phyloP scores from a whole-genome alignment of 2,329 filamentous ascomycete species.

The Nigrospora oryzae region DNA sequence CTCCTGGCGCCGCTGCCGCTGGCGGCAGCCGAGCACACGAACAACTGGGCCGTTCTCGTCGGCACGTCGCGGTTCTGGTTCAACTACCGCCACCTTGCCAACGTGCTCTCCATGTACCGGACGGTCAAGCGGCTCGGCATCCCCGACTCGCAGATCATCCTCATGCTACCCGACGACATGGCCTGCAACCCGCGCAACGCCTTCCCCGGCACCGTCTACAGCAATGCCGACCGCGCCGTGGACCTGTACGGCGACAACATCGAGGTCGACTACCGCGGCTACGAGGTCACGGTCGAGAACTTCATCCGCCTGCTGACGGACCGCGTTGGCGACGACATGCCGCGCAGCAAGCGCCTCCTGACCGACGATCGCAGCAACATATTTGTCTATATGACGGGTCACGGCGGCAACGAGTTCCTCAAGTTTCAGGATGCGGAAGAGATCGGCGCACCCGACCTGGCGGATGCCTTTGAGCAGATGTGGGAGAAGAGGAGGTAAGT shows the following conservation, averaged over 20 bases:
- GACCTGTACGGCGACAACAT: constrained; percentile 98
- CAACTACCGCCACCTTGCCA: constrained; percentile 97
- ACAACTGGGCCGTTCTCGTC: constrained; percentile 98
- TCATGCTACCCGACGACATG: constrained; percentile 99
- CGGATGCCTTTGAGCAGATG: constrained; percentile 98
- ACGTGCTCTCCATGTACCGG: constrained; percentile 93
- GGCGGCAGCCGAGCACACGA: constrained; percentile 70
- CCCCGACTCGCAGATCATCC: constrained; percentile 96
- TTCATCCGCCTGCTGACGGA: constrained; percentile 95
- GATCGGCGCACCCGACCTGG: constrained; percentile 91
- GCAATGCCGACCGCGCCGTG: constrained; percentile 90
- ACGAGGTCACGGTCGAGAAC: constrained; percentile 98
- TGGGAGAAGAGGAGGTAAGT: constrained; percentile 98
- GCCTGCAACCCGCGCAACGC: constrained; percentile 98
- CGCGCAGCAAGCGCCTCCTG: constrained; percentile 83
- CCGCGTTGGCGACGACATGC: constrained; percentile 88
- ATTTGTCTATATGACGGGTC: constrained; percentile 97
- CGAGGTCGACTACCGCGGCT: constrained; percentile 95
- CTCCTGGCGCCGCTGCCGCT: constrained; percentile 35
- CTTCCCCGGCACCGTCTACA: constrained; percentile 96
- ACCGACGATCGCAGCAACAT: constrained; percentile 97
- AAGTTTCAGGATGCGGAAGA: constrained; percentile 99
- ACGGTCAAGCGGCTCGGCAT: constrained; percentile 97
- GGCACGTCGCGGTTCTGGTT: constrained; percentile 99
- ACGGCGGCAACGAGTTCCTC: constrained; percentile 94